Conservation (phyloP, 495 filamentous ascomycete species). For the Neurospora africana region DNA sequence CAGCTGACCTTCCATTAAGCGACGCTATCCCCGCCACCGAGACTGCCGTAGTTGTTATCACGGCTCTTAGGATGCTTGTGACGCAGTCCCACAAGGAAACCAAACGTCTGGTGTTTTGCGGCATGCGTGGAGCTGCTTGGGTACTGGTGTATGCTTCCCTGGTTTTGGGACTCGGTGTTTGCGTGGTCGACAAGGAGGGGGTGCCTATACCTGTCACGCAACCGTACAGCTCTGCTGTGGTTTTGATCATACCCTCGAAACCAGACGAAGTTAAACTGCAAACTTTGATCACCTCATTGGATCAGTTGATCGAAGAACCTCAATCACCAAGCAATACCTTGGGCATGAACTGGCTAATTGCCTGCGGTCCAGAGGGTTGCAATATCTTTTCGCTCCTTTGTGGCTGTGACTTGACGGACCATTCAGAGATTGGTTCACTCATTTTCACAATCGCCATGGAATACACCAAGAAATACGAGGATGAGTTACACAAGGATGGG, state of each 20-base stretch:
- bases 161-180: background rate
- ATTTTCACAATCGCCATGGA: background rate
- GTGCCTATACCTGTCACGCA: background rate
- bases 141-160: background rate
- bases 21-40: background rate
- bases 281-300: background rate
- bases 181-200: background rate
- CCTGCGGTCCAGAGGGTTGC: background rate
- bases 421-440: background rate
- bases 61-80: background rate
- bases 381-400: background rate
- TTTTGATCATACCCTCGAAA: background rate
- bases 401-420: background rate
- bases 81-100: background rate
- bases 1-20: background rate
- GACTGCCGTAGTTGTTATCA: background rate
- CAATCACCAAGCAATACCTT: background rate
- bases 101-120: background rate
- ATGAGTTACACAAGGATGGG: background rate
- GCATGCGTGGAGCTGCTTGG: background rate
- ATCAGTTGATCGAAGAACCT: background rate
- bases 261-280: background rate
- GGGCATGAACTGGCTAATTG: background rate
- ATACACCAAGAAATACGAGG: background rate
- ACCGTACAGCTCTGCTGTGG: background rate